Evolutionary conservation across 148 eudicot genomes (phyloP), one percentile per base, ranked within the genome.

Genomic region (Cornus controversa): DNA sequence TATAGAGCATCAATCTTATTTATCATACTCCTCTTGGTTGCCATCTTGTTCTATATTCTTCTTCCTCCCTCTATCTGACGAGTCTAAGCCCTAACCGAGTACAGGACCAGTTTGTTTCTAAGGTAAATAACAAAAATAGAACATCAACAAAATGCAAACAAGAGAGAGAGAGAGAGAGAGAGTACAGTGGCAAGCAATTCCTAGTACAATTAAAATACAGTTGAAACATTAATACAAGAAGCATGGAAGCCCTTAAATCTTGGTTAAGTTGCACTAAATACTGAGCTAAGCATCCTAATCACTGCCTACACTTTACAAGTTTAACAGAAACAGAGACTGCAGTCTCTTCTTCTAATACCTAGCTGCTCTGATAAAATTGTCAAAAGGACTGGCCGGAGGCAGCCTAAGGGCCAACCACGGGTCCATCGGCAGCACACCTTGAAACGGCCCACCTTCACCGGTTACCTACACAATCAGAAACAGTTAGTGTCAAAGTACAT

Each of bases 371-470:
- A 95, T 91, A 83, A 95, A 95, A 90, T 95, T 91, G 87, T 95
- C 99, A 31, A 93, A 95, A 28, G 99, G 99, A 84, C 98, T 95
- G 24, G 99, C 97, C 22, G 99, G 97, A 67, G 99, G 99, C 60
- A 95, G 79, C 89, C 87, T 90, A 66, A 93, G 82, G 53, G 91
- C 83, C 75, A 80, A 75, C 82, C 83, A 85, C 54, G 86, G 83
- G 74, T 90, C 93, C 60, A 53, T 73, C 24, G 79, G 37, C 28
- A 77, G 72, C 27, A 50, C 65, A 24, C 76, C 82, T 27, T 77
- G 65, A 69, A 37, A 57, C 5, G 82, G 73, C 67, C 79, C 80
- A 70, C 66, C 81, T 68, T 76, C 86, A 73, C 70, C 78, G n/a
- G 78, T 22, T 58, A 82, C 80, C 98, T 91, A 72, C 71, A 68